Evolutionary conservation across 2,329 filamentous ascomycete genomes (phyloP).

Genomic region (Phyllosticta capitalensis): DNA sequence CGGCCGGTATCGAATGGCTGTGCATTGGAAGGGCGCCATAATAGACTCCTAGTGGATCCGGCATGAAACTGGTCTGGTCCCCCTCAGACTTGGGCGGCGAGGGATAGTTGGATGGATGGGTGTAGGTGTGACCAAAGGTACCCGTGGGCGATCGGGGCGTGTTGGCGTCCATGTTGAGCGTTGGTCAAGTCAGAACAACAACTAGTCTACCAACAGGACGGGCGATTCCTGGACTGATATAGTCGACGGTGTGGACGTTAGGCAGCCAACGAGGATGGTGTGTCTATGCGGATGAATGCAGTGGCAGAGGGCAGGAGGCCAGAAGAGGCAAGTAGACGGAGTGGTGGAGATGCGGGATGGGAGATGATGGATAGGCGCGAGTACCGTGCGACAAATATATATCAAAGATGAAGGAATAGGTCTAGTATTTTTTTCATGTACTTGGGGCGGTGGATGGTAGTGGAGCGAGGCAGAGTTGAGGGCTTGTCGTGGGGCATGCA

Average conservation of each 20-base stretch:
- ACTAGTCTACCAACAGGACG: neutral
- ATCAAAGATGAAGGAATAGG: neutral
- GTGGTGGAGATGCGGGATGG: neutral
- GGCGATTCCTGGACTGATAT: neutral
- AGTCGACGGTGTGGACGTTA: neutral
- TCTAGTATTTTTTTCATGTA: conserved; percentile 17
- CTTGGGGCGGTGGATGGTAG: conserved; percentile 26
- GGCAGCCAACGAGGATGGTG: neutral
- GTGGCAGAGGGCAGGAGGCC: neutral
- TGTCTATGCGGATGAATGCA: neutral
- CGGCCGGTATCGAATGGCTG: conserved; percentile 10
- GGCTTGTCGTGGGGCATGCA: conserved; percentile 10
- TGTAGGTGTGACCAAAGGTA: conserved; percentile 3
- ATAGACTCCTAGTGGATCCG: conserved; percentile 27
- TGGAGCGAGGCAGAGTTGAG: conserved; percentile 15
- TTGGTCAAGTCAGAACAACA: neutral
- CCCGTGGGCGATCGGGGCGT: conserved; percentile 5
- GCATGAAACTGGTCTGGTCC: conserved; percentile 19
- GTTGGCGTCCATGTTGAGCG: conserved; percentile 1
- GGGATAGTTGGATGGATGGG: conserved; percentile 25
- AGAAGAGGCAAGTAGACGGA: neutral
- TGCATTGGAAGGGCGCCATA: conserved; percentile 15
- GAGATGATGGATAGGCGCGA: conserved; percentile 17
- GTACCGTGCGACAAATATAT: conserved; percentile 10
- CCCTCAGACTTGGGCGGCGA: conserved; percentile 25